Conservation (phyloP, 768 basidiomycete genomes). For the Auricularia sp. region DNA sequence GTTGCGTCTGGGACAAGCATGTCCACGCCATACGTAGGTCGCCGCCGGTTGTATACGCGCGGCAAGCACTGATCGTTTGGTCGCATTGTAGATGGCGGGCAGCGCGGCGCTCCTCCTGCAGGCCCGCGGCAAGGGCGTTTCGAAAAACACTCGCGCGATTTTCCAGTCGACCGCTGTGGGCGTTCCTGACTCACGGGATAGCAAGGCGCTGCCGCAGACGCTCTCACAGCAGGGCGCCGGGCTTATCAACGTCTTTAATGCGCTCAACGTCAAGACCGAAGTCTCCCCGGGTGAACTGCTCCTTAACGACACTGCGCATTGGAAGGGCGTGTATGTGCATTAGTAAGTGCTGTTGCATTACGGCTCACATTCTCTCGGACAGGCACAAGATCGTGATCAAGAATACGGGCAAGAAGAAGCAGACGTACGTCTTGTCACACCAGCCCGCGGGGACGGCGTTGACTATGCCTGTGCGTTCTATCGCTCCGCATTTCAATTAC, state of each 20-base stretch:
- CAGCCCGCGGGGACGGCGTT: constrained; percentile 47
- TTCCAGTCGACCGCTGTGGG: constrained; percentile 40
- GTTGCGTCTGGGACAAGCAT: constrained; percentile 23
- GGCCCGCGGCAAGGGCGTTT: constrained; percentile 29
- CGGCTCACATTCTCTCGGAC: too few species aligned
- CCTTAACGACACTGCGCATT: constrained; percentile 54
- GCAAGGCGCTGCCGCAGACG: constrained; percentile 41
- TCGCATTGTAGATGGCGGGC: constrained; percentile 20
- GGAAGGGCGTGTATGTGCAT: constrained; percentile 18
- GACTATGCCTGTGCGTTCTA: constrained; percentile 19
- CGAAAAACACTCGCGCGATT: constrained; percentile 26
- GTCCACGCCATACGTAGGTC: constrained; percentile 27
- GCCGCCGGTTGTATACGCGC: background rate
- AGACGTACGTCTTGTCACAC: constrained; percentile 41
- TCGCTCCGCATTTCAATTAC: too few species aligned
- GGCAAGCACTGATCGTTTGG: too few species aligned
- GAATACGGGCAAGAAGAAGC: constrained; percentile 35
- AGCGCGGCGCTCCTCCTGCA: constrained; percentile 33
- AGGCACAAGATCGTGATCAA: constrained; percentile 24
- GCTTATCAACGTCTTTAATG: constrained; percentile 46
- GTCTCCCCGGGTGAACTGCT: constrained; percentile 48
- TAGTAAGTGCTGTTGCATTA: too few species aligned
- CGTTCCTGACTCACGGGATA: constrained; percentile 34
- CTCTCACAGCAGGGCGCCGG: constrained; percentile 46
- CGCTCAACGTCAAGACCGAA: constrained; percentile 40